phyloP scores from a whole-genome alignment of 1,139 yeast species.

The Yamadazyma triangularis region DNA sequence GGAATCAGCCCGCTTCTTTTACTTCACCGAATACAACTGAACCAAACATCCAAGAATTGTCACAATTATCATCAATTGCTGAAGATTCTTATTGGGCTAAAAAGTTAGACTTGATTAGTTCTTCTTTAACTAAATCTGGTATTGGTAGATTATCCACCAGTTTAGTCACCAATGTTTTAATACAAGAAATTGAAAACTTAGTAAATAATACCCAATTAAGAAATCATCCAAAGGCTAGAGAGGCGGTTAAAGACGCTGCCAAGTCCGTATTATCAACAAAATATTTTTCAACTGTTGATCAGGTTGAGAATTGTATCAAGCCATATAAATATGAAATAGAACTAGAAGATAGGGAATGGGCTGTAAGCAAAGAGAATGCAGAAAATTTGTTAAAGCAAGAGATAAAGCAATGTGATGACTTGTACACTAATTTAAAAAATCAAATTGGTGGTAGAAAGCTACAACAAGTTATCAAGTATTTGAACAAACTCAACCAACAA shows the following conservation, averaged over 20 bases:
- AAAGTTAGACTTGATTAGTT: slow-evolving; percentile 78
- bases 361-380: slow-evolving; percentile 73
- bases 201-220: slow-evolving; percentile 70
- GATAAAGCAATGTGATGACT: slow-evolving; percentile 71
- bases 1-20: slow-evolving; percentile 40
- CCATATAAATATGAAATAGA: slow-evolving; percentile 97
- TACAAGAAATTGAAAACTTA: slow-evolving; percentile 72
- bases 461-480: slow-evolving; percentile 73
- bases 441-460: slow-evolving; percentile 81
- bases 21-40: background rate
- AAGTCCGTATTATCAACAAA: slow-evolving; percentile 70
- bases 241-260: slow-evolving; percentile 83
- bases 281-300: slow-evolving; percentile 92
- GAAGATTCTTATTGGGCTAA: slow-evolving; percentile 86
- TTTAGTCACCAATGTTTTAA: slow-evolving; percentile 72
- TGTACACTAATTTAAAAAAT: slow-evolving; percentile 57
- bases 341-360: slow-evolving; percentile 94
- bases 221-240: slow-evolving; percentile 80
- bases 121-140: slow-evolving; percentile 85
- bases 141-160: slow-evolving; percentile 87
- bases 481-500: slow-evolving; percentile 47
- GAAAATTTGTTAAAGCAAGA: slow-evolving; percentile 75
- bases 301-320: slow-evolving; percentile 96
- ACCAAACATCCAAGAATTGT: slow-evolving; percentile 32
- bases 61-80: slow-evolving; percentile 30